These are phyloP conservation scores for Themeda triandra DNA, from an alignment of 176 grass and related monocot genomes.

Conservation along the genomic window DNA sequence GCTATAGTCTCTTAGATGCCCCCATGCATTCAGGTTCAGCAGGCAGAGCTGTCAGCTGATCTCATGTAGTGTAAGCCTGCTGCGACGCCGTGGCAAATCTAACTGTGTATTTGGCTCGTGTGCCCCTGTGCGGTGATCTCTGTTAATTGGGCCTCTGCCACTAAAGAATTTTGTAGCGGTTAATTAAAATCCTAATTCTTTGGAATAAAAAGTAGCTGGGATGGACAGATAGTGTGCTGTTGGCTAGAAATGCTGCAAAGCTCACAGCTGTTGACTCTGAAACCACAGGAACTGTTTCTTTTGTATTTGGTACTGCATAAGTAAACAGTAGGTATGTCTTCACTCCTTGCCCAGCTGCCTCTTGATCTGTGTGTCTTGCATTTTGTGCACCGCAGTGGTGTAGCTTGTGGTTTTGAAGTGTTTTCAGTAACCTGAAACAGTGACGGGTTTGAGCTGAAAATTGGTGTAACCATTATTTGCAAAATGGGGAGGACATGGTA, in stretches of 20 bases:
- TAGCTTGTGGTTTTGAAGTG: neutral
- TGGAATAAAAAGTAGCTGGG: slow-evolving; percentile 36
- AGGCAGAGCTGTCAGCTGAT: slow-evolving; percentile 5
- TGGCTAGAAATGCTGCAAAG: neutral
- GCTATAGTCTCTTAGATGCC: neutral
- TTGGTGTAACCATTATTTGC: too few species aligned
- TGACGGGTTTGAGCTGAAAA: too few species aligned
- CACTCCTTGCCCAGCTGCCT: neutral
- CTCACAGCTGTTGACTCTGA: neutral
- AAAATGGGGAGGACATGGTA: too few species aligned
- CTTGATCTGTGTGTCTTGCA: too few species aligned
- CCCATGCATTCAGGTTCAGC: slow-evolving; percentile 1
- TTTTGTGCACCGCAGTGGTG: too few species aligned
- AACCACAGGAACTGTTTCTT: slow-evolving; percentile 10
- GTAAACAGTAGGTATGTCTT: neutral
- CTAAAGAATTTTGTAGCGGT: slow-evolving; percentile 60
- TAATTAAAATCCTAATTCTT: slow-evolving; percentile 42
- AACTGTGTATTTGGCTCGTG: neutral
- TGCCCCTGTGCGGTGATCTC: neutral
- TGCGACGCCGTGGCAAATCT: neutral
- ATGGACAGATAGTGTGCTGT: neutral
- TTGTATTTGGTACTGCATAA: slow-evolving; percentile 14
- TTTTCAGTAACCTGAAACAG: too few species aligned
- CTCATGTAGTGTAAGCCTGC: slow-evolving; percentile 20
- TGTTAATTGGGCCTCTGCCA: slow-evolving; percentile 21